Evolutionary conservation across 2,329 filamentous ascomycete species (phyloP).

Genomic region (Neurospora sp.): DNA sequence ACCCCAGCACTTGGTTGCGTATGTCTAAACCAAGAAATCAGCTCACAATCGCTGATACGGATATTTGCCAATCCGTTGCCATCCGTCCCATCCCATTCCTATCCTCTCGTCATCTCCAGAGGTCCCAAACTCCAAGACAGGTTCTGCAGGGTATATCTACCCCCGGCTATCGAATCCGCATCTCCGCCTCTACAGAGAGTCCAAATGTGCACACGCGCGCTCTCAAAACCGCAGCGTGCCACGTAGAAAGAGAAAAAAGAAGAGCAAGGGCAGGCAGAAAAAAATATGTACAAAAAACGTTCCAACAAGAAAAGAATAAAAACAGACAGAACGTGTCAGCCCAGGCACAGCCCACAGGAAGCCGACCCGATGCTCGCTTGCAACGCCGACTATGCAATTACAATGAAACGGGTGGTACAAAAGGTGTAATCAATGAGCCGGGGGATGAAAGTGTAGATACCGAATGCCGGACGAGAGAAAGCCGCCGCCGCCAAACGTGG

Average conservation of each 20-base stretch:
- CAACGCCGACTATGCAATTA: not conserved
- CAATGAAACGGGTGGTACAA: not conserved
- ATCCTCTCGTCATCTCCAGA: not conserved
- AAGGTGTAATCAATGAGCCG: not conserved
- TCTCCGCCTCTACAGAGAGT: not conserved
- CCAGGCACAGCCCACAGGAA: constrained; percentile 3
- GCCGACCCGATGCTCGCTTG: not conserved
- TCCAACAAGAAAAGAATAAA: constrained; percentile 9
- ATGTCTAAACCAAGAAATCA: not conserved
- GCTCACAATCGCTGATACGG: not conserved
- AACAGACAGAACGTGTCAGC: constrained; percentile 1
- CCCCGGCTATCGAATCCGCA: not conserved
- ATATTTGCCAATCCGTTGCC: not conserved
- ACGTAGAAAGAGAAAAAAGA: constrained; percentile 2
- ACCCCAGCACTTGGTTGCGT: not conserved
- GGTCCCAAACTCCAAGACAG: not conserved
- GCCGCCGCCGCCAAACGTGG: constrained; percentile 3
- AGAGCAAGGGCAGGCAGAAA: not conserved
- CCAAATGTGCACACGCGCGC: not conserved
- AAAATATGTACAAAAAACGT: constrained; percentile 4
- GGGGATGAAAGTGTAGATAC: not conserved
- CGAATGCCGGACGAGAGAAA: constrained; percentile 3
- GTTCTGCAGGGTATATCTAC: not conserved
- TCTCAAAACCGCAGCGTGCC: not conserved
- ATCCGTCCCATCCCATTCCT: not conserved